Conservation (phyloP, 176 grass and related monocot species). For the Hordeum marinum region DNA sequence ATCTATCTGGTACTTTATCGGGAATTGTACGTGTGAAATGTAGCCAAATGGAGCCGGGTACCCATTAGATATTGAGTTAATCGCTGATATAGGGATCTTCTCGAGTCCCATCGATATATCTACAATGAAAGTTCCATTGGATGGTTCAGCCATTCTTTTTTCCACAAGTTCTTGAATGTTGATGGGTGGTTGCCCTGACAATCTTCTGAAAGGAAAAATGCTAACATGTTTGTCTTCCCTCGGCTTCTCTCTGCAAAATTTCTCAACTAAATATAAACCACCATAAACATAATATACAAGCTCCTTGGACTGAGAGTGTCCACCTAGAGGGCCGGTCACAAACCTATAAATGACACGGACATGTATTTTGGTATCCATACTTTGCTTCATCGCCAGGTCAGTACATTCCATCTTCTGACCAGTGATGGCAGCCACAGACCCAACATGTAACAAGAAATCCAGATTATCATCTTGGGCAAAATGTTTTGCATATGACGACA, state of each 20-base stretch:
- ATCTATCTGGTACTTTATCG: conserved; percentile 13
- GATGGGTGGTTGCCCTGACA: conserved; percentile 32
- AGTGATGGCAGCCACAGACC: too few species aligned
- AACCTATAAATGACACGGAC: too few species aligned
- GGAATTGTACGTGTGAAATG: conserved; percentile 47
- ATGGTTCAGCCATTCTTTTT: conserved; percentile 9
- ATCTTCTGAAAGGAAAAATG: conserved; percentile 53
- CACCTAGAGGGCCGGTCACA: conserved; percentile 3
- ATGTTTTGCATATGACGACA: too few species aligned
- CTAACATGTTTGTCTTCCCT: conserved; percentile 5
- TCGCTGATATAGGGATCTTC: conserved; percentile 53
- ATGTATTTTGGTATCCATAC: too few species aligned
- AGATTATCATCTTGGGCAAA: too few species aligned
- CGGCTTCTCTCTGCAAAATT: conserved; percentile 26
- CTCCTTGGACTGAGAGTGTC: neutral
- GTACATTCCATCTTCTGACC: too few species aligned
- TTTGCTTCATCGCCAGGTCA: too few species aligned
- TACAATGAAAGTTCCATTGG: conserved; percentile 4
- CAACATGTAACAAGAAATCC: too few species aligned
- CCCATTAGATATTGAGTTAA: conserved; percentile 50
- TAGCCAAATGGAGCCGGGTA: conserved; percentile 26
- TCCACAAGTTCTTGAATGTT: conserved; percentile 29
- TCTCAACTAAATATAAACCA: conserved; percentile 68
- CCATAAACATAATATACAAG: conserved; percentile 51
- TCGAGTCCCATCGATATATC: conserved; percentile 65